Evolutionary conservation across 1,284 basidiomycete species (phyloP), one percentile per base, ranked within the genome.

Genomic region (Fomitopsis pinicola): DNA sequence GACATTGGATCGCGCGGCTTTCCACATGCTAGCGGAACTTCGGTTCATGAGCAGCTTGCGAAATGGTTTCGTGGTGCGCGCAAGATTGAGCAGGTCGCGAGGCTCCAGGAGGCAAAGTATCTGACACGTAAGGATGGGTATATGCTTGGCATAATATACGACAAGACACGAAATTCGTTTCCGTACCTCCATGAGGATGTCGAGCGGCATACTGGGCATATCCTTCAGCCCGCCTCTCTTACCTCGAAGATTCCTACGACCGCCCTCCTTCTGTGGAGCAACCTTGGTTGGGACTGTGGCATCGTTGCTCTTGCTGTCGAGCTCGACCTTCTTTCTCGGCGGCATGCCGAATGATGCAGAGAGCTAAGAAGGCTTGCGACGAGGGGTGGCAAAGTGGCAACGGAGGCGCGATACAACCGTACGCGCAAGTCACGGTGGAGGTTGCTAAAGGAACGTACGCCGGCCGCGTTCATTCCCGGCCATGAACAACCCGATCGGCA

Each of bases 61-160:
- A 12, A 80, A 68, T 0, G 59, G 58, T 42, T 74, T 76, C 28
- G 69, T 77, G 2, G 77, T 74, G 22, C 80, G 71, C 7, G 79
- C 67, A 1, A 83, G 73, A 61, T 71, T 68, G 8, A 83, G 71
- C 40, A 85, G 69, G 63, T 85, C 83, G 33, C 75, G 64, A 0
- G 83, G 81, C 48, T 72, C 67, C 44, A 84, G 69, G 58, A 79
- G 72, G 10, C 75, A 72, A 55, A 81, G 78, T 62, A 84, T 80
- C 82, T 84, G 33, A 40, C 5, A 40, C 22, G 44, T n/a, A 36
- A 42, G 26, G 30, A 8, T 14, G 28, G 50, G 26, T n/a, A 40
- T 38, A 42, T 22, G 2, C 12, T 14, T 48, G 42, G 42, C 12
- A 10, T 17, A 6, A 42, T 36, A 36, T 36, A 36, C 10, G 35